phyloP scores from a whole-genome alignment of 176 grass and related monocot genomes.

The Eragrostis curvula region DNA sequence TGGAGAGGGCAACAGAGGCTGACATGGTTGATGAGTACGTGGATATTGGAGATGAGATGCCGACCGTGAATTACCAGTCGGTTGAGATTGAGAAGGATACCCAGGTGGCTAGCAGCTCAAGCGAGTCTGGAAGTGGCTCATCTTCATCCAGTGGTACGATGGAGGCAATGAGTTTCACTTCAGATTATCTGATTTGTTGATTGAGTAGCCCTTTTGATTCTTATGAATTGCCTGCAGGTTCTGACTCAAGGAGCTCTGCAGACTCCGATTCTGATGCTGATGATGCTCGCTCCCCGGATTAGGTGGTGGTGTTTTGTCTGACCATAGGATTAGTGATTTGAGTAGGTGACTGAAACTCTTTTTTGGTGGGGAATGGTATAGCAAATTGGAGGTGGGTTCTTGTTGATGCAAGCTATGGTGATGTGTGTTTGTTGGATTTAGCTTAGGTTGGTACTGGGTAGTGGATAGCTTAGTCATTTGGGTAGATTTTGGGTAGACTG shows the following conservation, averaged over 20 bases:
- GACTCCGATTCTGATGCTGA: conserved; percentile 52
- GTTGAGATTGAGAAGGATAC: conserved; percentile 84
- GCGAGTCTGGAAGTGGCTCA: conserved; percentile 71
- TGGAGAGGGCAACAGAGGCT: conserved; percentile 20
- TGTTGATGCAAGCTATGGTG: background rate
- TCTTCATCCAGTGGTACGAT: conserved; percentile 81
- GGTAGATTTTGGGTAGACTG: conserved; percentile 34
- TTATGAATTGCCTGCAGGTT: conserved; percentile 50
- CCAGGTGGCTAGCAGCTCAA: conserved; percentile 58
- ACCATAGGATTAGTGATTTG: conserved; percentile 40
- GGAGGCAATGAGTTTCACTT: background rate
- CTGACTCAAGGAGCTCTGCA: conserved; percentile 64
- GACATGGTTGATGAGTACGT: conserved; percentile 79
- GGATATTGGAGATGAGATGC: conserved; percentile 93
- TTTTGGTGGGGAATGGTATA: conserved; percentile 40
- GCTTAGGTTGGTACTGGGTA: conserved; percentile 37
- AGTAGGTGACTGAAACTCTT: conserved; percentile 33
- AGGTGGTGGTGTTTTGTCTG: conserved; percentile 38
- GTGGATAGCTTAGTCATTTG: conserved; percentile 28
- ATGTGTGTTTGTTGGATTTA: background rate
- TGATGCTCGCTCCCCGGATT: conserved; percentile 39
- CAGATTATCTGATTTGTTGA: background rate
- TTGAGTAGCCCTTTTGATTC: background rate
- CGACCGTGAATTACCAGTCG: conserved; percentile 64
- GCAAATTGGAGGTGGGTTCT: conserved; percentile 34